A percentile compares a stretch with the other conserved stretches of the same genome.
These are phyloP conservation scores for Chlamydomonas applanata DNA, from an alignment of 139 green algal genomes.

Conservation along the genomic window DNA sequence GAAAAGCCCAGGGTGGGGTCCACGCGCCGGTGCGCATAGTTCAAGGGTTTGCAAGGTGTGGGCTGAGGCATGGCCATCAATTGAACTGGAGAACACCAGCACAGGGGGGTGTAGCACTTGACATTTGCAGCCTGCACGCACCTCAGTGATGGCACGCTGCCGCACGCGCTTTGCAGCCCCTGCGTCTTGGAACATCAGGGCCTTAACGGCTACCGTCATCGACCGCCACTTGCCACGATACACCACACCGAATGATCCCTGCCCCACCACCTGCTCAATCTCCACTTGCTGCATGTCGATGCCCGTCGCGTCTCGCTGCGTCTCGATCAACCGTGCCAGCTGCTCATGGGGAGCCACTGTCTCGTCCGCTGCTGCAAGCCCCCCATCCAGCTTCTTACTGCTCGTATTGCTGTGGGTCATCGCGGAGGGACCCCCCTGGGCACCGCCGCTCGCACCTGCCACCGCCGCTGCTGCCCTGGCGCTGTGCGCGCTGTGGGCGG, in stretches of 20 bases:
- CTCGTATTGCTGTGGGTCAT: too few relatives aligned
- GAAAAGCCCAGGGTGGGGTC: too few relatives aligned
- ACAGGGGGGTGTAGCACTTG: too few relatives aligned
- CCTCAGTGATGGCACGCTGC: conserved; percentile 36
- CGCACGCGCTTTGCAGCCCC: conserved; percentile 11
- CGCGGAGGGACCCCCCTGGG: too few relatives aligned
- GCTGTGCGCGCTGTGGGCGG: too few relatives aligned
- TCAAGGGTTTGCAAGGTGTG: too few relatives aligned
- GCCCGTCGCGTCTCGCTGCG: background rate
- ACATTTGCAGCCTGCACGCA: background rate
- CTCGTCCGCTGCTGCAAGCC: background rate
- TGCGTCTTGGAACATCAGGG: conserved; percentile 34
- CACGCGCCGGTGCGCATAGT: too few relatives aligned
- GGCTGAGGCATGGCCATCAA: too few relatives aligned
- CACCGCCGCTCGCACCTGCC: too few relatives aligned
- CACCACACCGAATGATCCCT: conserved; percentile 23
- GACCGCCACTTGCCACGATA: background rate
- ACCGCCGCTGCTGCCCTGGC: too few relatives aligned
- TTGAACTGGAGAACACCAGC: too few relatives aligned
- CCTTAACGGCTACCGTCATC: conserved; percentile 34
- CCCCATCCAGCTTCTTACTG: too few relatives aligned
- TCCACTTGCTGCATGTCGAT: conserved; percentile 21
- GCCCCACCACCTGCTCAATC: conserved; percentile 10
- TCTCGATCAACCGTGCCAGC: background rate
- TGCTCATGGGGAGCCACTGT: background rate